Percentiles rank a stretch among this genome's conserved stretches.
These are phyloP conservation scores for Aureobasidium sp. DNA, from an alignment of 2,329 filamentous ascomycete genomes.

Conservation along the genomic window DNA sequence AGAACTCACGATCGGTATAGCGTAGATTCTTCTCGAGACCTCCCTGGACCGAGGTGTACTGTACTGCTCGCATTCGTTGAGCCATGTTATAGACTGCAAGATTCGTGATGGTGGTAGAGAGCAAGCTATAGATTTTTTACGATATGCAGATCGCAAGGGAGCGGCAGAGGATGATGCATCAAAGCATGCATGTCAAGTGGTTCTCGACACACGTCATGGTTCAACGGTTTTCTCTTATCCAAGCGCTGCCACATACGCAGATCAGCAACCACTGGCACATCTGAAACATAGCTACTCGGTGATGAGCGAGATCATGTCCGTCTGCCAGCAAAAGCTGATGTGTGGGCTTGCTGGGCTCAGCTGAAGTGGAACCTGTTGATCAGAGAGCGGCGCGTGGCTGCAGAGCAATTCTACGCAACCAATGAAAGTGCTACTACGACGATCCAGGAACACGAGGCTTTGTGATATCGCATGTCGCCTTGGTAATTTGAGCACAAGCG, in stretches of 20 bases:
- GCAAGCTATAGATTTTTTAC: not conserved
- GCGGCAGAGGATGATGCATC: not conserved
- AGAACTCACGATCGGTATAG: slow-evolving; percentile 17
- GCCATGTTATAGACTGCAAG: not conserved
- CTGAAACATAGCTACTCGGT: not conserved
- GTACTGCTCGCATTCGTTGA: slow-evolving; percentile 25
- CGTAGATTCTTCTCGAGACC: slow-evolving; percentile 31
- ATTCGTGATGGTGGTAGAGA: not conserved
- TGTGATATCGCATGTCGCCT: not conserved
- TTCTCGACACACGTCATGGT: slow-evolving; percentile 9
- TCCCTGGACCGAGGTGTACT: slow-evolving; percentile 23
- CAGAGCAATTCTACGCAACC: not conserved
- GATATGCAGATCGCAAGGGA: slow-evolving; percentile 2
- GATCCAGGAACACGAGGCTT: not conserved
- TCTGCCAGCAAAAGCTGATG: not conserved
- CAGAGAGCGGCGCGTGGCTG: not conserved
- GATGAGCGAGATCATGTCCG: not conserved
- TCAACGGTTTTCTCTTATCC: slow-evolving; percentile 12
- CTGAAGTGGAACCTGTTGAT: not conserved
- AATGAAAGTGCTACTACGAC: not conserved
- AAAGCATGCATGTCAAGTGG: not conserved
- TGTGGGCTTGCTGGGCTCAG: not conserved
- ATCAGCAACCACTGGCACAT: not conserved
- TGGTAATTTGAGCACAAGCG: not conserved
- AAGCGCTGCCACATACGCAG: not conserved